Evolutionary conservation across 345 rosid genomes (phyloP).

Genomic region (Sapria himalayana): DNA sequence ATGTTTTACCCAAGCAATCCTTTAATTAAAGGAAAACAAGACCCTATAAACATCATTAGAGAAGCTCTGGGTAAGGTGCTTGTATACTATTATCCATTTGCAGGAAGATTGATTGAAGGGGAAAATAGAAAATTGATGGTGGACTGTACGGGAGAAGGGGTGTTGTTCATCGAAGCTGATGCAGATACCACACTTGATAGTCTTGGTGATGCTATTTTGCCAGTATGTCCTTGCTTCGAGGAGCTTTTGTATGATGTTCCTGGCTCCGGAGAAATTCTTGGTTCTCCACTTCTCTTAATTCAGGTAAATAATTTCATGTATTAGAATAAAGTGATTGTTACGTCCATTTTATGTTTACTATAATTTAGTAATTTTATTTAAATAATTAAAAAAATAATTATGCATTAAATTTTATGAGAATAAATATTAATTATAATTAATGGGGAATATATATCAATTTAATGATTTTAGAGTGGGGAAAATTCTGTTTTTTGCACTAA

Average conservation of each 20-base stretch:
- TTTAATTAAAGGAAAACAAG: conserved; percentile 3
- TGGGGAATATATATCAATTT: too few relatives aligned
- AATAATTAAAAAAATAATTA: too few relatives aligned
- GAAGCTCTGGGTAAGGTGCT: conserved; percentile 1
- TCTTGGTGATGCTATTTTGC: neutral
- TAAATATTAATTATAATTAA: too few relatives aligned
- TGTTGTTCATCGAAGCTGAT: conserved; percentile 13
- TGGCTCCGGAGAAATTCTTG: neutral
- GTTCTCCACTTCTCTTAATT: conserved; percentile 7
- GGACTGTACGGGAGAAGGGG: conserved; percentile 20
- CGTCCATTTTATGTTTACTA: too few relatives aligned
- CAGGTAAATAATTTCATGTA: too few relatives aligned
- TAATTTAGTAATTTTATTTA: too few relatives aligned
- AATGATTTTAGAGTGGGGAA: too few relatives aligned
- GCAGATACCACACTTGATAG: conserved; percentile 4
- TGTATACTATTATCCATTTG: conserved; percentile 1
- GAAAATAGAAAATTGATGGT: conserved; percentile 12
- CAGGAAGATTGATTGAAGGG: conserved; percentile 16
- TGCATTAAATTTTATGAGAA: too few relatives aligned
- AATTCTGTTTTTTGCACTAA: too few relatives aligned
- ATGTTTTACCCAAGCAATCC: conserved; percentile 11
- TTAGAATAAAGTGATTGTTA: too few relatives aligned
- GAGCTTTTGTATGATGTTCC: conserved; percentile 12
- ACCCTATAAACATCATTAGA: conserved; percentile 10
- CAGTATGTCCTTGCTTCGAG: conserved; percentile 6